These are phyloP conservation scores for Ustilago loliicola DNA, from an alignment of 1,284 basidiomycete species.

Conservation along the genomic window DNA sequence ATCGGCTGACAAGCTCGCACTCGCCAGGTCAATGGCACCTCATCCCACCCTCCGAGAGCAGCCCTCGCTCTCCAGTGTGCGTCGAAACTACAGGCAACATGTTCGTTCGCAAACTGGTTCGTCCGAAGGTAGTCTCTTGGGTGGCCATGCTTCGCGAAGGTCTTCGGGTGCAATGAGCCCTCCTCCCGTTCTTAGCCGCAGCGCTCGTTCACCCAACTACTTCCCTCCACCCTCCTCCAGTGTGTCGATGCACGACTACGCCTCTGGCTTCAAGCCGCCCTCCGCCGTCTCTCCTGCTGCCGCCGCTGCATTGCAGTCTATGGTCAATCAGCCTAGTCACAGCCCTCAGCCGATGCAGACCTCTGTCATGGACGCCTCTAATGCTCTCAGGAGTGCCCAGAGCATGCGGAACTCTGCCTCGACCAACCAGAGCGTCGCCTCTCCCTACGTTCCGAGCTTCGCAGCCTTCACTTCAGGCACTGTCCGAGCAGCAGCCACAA, in stretches of 20 bases:
- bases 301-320: constrained; percentile 39
- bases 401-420: constrained; percentile 42
- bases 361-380: constrained; percentile 36
- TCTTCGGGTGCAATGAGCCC: constrained; percentile 48
- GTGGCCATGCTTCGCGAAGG: constrained; percentile 32
- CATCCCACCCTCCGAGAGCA: constrained; percentile 39
- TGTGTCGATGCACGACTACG: constrained; percentile 45
- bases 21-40: constrained; percentile 33
- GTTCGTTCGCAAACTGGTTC: constrained; percentile 39
- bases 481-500: constrained; percentile 29
- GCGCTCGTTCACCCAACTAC: constrained; percentile 59
- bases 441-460: constrained; percentile 20
- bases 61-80: constrained; percentile 40
- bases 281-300: constrained; percentile 49
- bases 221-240: constrained; percentile 48
- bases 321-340: constrained; percentile 22
- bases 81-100: constrained; percentile 45
- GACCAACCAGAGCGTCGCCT: constrained; percentile 23
- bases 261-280: constrained; percentile 50
- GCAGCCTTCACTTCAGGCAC: constrained; percentile 30
- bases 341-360: constrained; percentile 17
- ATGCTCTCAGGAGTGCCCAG: constrained; percentile 31
- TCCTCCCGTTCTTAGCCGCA: constrained; percentile 41
- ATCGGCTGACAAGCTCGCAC: constrained; percentile 41
- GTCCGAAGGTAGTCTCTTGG: constrained; percentile 42